Evolutionary conservation across 768 basidiomycete genomes (phyloP), one percentile per base, ranked within the genome.

Genomic region (Brasilioporus rufonigricans): DNA sequence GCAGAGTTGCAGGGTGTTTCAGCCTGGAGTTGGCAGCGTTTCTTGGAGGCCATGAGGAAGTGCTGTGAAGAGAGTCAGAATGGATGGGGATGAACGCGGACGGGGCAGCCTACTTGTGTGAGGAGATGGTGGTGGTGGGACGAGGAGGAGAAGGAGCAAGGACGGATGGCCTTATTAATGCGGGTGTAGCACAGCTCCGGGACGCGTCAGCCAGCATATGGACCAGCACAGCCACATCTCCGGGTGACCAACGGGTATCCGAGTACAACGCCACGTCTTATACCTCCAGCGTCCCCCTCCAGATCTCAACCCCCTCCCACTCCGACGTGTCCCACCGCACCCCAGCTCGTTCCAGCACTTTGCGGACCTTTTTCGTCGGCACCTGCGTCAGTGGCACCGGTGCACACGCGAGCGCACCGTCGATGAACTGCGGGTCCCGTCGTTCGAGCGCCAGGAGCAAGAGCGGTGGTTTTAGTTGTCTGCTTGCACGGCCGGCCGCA

Each of bases 271-370:
- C 5, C 10, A 21, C 4, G 27, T 33, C 44, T 29, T 29, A 44
- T 19, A 7, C 24, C 16, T 27, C 13, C 16, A 44, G n/a, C 2
- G 13, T 33, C 7, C 66, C 64, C 23, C 16, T 86, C 89, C 89
- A 93, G 41, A 95, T 77, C 71, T 94, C 90, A 24, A 93, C 76
- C 5, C 80, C 89, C 23, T 87, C 87, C 89, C 91, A 93, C 48
- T 91, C 91, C 7, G 78, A 77, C 62, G 72, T 77, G 13, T 73
- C 71, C 90, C 90, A 93, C 4, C 72, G 69, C 38, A 81, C 66
- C 3, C 82, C 80, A 13, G 74, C 76, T 60, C 81, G 85, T 52
- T 77, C 78, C 58, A 92, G 72, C 5, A 81, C 81, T 62, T 83
- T 86, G 33, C 68, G 69, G 14, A 94, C 61, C 64, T 84, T 87